Evolutionary conservation across 2,329 filamentous ascomycete genomes (phyloP).

Genomic region (Chalara sp.): DNA sequence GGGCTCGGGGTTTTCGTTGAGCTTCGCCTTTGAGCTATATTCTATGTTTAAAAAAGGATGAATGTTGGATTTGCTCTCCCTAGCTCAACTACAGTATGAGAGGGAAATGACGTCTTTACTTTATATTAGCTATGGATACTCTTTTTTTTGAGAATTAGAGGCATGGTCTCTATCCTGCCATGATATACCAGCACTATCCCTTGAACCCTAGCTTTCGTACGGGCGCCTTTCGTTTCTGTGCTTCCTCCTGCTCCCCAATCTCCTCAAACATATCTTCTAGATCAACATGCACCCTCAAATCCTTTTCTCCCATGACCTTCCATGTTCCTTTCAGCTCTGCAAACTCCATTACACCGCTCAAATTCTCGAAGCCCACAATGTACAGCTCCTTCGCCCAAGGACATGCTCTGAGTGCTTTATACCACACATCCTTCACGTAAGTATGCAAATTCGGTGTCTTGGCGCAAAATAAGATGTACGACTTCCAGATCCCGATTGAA

Average conservation of each 20-base stretch:
- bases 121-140: too few relatives aligned
- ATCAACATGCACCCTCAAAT: slow-evolving; percentile 50
- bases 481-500: slow-evolving; percentile 41
- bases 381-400: slow-evolving; percentile 59
- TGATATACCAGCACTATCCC: too few relatives aligned
- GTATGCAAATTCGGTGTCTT: slow-evolving; percentile 29
- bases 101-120: too few relatives aligned
- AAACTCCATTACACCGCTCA: slow-evolving; percentile 20
- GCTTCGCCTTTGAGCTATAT: too few relatives aligned
- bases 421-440: slow-evolving; percentile 43
- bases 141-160: too few relatives aligned
- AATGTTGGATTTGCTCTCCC: too few relatives aligned
- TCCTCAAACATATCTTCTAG: slow-evolving; percentile 35
- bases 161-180: too few relatives aligned
- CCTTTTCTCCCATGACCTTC: slow-evolving; percentile 53
- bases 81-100: too few relatives aligned
- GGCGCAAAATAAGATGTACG: slow-evolving; percentile 43
- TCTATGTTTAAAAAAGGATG: too few relatives aligned
- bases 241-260: slow-evolving; percentile 8
- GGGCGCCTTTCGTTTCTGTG: neutral
- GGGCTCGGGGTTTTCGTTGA: too few relatives aligned
- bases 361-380: slow-evolving; percentile 46
- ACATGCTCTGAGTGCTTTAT: slow-evolving; percentile 46
- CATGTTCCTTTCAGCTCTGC: slow-evolving; percentile 46
- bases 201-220: neutral